Conservation (phyloP, 805 yeast genomes). For the Saccharomycopsis fodiens region DNA sequence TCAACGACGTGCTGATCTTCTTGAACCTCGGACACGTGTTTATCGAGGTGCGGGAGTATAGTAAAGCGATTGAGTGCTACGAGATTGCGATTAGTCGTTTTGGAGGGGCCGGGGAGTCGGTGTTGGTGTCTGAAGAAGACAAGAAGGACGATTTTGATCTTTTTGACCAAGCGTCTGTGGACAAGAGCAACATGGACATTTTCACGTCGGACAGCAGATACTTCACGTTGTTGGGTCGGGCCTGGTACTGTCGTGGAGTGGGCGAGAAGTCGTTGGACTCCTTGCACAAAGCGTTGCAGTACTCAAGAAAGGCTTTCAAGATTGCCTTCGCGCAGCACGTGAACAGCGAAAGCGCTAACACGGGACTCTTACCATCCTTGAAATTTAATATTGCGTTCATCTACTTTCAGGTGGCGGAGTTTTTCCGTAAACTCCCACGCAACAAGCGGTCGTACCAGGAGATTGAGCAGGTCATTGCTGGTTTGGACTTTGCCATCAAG, state of each 20-base stretch:
- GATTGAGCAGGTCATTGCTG: slow-evolving; percentile 47
- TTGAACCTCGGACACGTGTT: slow-evolving; percentile 85
- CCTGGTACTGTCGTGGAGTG: slow-evolving; percentile 77
- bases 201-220: slow-evolving; percentile 49
- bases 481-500: slow-evolving; percentile 55
- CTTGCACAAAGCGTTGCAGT: slow-evolving; percentile 54
- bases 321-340: slow-evolving; percentile 28
- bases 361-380: slow-evolving; percentile 32
- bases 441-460: slow-evolving; percentile 56
- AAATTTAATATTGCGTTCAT: slow-evolving; percentile 78
- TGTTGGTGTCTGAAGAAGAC: slow-evolving; percentile 2
- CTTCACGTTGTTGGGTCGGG: slow-evolving; percentile 70
- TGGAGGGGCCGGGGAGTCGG: slow-evolving; percentile 21
- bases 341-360: slow-evolving; percentile 25
- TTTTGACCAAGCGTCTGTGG: slow-evolving; percentile 10
- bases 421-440: slow-evolving; percentile 52
- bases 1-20: slow-evolving; percentile 75
- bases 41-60: slow-evolving; percentile 70
- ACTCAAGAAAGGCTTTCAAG: slow-evolving; percentile 49
- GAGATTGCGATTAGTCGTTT: slow-evolving; percentile 68
- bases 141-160: slow-evolving; percentile 3
- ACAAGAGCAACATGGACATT: slow-evolving; percentile 34
- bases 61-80: slow-evolving; percentile 84
- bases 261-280: slow-evolving; percentile 57
- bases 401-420: slow-evolving; percentile 82